Evolutionary conservation across 208 protist genomes (phyloP), one percentile per base, ranked within the genome.

Genomic region (Trypanosoma caninum): DNA sequence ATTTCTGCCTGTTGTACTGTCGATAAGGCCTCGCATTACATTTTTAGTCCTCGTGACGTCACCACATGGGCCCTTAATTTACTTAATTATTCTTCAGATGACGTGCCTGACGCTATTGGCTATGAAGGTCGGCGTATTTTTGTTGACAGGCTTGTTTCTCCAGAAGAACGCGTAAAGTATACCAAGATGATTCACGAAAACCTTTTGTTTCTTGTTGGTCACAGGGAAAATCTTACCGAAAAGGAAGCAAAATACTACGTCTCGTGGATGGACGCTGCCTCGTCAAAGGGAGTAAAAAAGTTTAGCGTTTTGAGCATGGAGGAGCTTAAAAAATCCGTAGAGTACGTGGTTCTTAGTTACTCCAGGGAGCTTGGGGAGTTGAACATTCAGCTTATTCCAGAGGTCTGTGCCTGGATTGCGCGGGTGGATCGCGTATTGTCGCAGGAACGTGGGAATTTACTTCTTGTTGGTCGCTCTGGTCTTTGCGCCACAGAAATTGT

Each of bases 41-140:
- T 98, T 58, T 99, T 99, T 71, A 98, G 97, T 42, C 97, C 97
- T 22, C 95, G 97, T 56, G 97, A 99, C 60, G 67, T 99, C 16
- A 99, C 97, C 20, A 79, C 78, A 60, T 98, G 97, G 95, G 82
- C 88, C 14, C 59, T 97, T 35, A 92, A 93, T 50, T 63, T 98
- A 59, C 72, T 97, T 20, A 81, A 95, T 57, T 99, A 98, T 82
- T 76, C 89, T 61, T 61, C 90, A 10, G 45, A 20, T 3, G 82
- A 94, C 41, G 70, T 98, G 9, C 64, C 89, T 31, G 91, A 97
- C 48, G 93, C 87, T 30, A 85, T 97, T 55, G 84, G 76, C 2
- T 96, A 98, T 80, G 96, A 98, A 78, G 92, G 87, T 22, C 69
- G 87, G 27, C 85, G 97, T 47, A 91, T 98, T 57, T 98, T 99